These are phyloP conservation scores for Extremus antarcticus DNA, from an alignment of 495 filamentous ascomycete species.

Conservation along the genomic window DNA sequence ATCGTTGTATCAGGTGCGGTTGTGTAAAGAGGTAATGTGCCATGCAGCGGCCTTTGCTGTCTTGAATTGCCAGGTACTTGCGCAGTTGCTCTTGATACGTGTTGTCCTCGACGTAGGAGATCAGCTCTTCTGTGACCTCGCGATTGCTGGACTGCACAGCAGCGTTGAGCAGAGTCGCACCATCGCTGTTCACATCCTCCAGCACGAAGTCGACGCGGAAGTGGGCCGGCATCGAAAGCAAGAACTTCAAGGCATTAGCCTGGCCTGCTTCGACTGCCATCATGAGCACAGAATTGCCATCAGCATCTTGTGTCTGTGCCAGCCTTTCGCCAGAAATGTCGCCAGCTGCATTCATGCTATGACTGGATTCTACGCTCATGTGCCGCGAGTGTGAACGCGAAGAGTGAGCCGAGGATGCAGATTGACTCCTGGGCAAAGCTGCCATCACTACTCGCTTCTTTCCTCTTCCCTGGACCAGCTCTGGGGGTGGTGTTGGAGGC, in stretches of 20 bases:
- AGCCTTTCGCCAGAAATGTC: slow-evolving; percentile 76
- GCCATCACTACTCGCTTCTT: slow-evolving; percentile 81
- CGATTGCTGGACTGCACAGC: slow-evolving; percentile 82
- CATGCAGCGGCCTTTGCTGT: slow-evolving; percentile 75
- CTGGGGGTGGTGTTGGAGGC: slow-evolving; percentile 36
- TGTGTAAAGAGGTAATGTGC: slow-evolving; percentile 96
- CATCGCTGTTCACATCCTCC: slow-evolving; percentile 76
- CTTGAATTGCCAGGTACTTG: slow-evolving; percentile 62
- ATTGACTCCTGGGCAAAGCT: slow-evolving; percentile 57
- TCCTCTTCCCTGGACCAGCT: slow-evolving; percentile 24
- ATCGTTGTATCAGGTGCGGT: slow-evolving; percentile 60
- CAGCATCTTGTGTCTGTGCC: slow-evolving; percentile 65
- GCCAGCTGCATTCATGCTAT: slow-evolving; percentile 30
- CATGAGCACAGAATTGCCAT: slow-evolving; percentile 82
- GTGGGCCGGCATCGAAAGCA: slow-evolving; percentile 64
- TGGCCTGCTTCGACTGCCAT: slow-evolving; percentile 83
- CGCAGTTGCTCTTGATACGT: slow-evolving; percentile 42
- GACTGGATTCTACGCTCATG: slow-evolving; percentile 55
- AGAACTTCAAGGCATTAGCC: slow-evolving; percentile 58
- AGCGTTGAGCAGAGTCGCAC: slow-evolving; percentile 80
- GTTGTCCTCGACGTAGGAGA: slow-evolving; percentile 51
- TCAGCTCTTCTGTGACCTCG: slow-evolving; percentile 61
- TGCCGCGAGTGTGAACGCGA: slow-evolving; percentile 37
- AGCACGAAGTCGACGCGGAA: slow-evolving; percentile 59
- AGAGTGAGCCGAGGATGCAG: slow-evolving; percentile 71